Evolutionary conservation across 129 eudicot genomes (phyloP), one percentile per base, ranked within the genome.

Genomic region (Pittosporum tobira): DNA sequence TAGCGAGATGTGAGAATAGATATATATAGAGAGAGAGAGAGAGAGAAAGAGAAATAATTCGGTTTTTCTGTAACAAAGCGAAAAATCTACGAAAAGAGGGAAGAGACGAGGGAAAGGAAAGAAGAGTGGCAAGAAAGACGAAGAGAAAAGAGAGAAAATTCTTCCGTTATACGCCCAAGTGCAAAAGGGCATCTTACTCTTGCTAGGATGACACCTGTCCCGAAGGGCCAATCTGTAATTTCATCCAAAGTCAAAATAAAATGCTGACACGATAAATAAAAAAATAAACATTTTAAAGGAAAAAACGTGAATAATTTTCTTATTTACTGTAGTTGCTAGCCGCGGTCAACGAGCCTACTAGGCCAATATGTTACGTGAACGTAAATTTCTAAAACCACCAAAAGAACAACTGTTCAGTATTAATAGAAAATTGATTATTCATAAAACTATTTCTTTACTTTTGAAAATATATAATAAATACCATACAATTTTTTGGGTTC

Each of bases 151-250:
- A 9, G 44, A 24, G 63, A 66, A 67, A 68, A 68, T 71, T 77
- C 73, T 57, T 28, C 64, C 46, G 76, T 67, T 50, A 57, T 69
- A 61, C 59, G 52, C 59, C 59, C 13, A 69, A 63, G 70, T 63
- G 49, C n/a, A 29, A 48, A 44, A 59, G 55, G 63, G 59, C 23
- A 52, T 30, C 29, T 22, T 46, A n/a, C n/a, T n/a, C n/a, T n/a
- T n/a, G n/a, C 48, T 18, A 19, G n/a, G 31, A 14, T 40, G 37
- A 51, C 49, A 43, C 67, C n/a, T 59, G 36, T 46, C 43, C 22
- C 0, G 6, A 44, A 44, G 27, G 65, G 44, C 57, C 25, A 30
- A 14, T 18, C 44, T 18, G 53, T 69, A 60, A 55, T 54, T 45
- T 73, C 54, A 5, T 4, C 37, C 8, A 3, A 26, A 27, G 58